These are phyloP conservation scores for Atkinsonella texensis DNA, from an alignment of 2,329 filamentous ascomycete genomes.

Conservation along the genomic window DNA sequence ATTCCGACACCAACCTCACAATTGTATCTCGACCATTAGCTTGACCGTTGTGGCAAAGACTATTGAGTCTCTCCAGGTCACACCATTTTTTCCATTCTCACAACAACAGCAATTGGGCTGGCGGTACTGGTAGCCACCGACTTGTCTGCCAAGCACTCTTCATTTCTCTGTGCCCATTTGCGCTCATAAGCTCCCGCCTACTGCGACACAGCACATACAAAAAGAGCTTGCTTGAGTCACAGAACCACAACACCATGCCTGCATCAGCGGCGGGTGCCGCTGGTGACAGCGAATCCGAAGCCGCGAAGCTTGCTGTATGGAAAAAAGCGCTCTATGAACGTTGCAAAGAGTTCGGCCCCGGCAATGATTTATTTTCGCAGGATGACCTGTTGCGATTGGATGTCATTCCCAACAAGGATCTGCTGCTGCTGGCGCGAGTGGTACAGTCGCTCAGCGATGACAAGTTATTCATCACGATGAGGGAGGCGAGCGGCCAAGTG, in stretches of 20 bases:
- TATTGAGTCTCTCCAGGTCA: neutral
- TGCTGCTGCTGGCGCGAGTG: slow-evolving; percentile 40
- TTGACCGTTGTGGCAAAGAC: neutral
- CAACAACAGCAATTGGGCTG: no score
- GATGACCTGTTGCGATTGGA: slow-evolving; percentile 44
- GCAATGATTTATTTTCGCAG: slow-evolving; percentile 42
- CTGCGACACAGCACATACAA: neutral
- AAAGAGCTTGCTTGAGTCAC: neutral
- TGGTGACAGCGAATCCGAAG: slow-evolving; percentile 20
- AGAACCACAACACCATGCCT: slow-evolving; percentile 14
- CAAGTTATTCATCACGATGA: slow-evolving; percentile 41
- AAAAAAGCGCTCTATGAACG: slow-evolving; percentile 46
- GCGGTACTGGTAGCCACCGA: no score
- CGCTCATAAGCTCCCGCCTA: neutral
- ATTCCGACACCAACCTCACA: slow-evolving; percentile 4
- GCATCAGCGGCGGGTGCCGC: slow-evolving; percentile 14
- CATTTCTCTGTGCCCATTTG: neutral
- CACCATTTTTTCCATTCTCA: neutral
- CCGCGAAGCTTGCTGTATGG: slow-evolving; percentile 35
- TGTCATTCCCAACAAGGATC: slow-evolving; percentile 44
- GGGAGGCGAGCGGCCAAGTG: slow-evolving; percentile 27
- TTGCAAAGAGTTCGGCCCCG: slow-evolving; percentile 36
- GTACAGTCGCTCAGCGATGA: slow-evolving; percentile 48
- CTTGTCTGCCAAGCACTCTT: no score
- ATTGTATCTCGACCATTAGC: neutral